These are phyloP conservation scores for Mrakia blollopis DNA, from an alignment of 768 basidiomycete species.

Conservation along the genomic window DNA sequence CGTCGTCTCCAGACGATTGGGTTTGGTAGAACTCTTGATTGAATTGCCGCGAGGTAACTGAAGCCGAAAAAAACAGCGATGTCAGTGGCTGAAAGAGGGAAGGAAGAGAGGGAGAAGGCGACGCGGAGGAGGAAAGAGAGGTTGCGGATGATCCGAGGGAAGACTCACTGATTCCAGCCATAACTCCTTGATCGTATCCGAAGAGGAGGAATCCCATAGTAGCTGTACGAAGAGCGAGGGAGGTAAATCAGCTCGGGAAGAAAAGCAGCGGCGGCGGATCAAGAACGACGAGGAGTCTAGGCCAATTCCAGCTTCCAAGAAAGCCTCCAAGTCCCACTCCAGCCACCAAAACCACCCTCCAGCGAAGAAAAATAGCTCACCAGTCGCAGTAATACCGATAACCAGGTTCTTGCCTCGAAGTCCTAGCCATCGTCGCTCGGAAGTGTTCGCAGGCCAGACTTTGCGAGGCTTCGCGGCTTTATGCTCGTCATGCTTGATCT, in stretches of 20 bases:
- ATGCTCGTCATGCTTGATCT: background rate
- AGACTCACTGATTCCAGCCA: constrained; percentile 39
- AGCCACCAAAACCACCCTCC: no score
- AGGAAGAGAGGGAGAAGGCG: background rate
- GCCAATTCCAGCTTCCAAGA: no score
- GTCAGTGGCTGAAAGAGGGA: background rate
- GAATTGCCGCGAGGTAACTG: constrained; percentile 36
- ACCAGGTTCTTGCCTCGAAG: constrained; percentile 29
- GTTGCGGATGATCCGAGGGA: background rate
- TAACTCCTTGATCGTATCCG: constrained; percentile 43
- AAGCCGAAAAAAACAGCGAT: background rate
- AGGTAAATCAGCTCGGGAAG: no score
- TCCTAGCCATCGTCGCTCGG: constrained; percentile 28
- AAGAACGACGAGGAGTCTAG: no score
- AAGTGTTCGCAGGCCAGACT: constrained; percentile 10
- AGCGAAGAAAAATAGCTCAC: no score
- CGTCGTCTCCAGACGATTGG: constrained; percentile 9
- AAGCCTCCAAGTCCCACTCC: no score
- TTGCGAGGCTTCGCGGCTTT: background rate
- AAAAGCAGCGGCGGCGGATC: no score
- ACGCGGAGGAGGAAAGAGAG: no score
- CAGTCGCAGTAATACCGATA: constrained; percentile 20
- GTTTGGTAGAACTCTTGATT: constrained; percentile 40
- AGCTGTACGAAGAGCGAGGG: background rate
- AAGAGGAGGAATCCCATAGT: constrained; percentile 33